Base-by-base conservation (phyloP, 2,329 filamentous ascomycete species). In the Neocatenulostroma microsporum region DNA sequence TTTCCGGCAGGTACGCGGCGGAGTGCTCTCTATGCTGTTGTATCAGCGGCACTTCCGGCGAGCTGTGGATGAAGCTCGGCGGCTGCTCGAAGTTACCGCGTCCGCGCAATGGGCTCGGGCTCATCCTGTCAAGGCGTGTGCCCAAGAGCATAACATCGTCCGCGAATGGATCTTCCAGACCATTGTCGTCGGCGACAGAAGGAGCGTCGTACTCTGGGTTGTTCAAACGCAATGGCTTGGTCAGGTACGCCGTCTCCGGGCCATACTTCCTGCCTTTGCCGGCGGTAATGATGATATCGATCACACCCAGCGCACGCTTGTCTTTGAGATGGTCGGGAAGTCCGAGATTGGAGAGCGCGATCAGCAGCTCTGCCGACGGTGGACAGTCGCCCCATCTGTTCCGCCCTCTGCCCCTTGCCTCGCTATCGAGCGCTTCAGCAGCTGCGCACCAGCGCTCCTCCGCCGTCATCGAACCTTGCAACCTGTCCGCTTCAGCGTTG, bases 321-420 rank as follows among this genome's bases (percentile, higher is more conserved):
- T 44, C 23, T 1, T 42, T 19, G 4, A 66, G 35, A 2, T 46
- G 41, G 2, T 54, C 41, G 4, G 66, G 67, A 45, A 68, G 58
- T 3, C 45, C 28, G 39, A 67, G 48, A 3, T 38, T 43, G 2
- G 63, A 55, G 10, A 70, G 47, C 13, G 56, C 56, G 3, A 39
- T 27, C n/a, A 70, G 42, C 36, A 64, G 66, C 2, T 58, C 46
- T 2, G 56, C 64, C 36, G 57, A 58, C 1, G 61, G 57, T 9
- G 62, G 48, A 4, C 46, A 39, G 10, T 57, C 43, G 3, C 58
- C 62, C 11, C 42, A 35, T 21, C 42, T 41, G 36, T 67, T 44
- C 4, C 44, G 36, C 4, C 65, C 63, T 24, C 61, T 53, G 15
- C 42, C 37, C 4, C 52, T 39, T 8, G 56, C 61, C 42, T 68